phyloP scores from a whole-genome alignment of 2,329 filamentous ascomycete species.

The Macrophomina phaseolina region DNA sequence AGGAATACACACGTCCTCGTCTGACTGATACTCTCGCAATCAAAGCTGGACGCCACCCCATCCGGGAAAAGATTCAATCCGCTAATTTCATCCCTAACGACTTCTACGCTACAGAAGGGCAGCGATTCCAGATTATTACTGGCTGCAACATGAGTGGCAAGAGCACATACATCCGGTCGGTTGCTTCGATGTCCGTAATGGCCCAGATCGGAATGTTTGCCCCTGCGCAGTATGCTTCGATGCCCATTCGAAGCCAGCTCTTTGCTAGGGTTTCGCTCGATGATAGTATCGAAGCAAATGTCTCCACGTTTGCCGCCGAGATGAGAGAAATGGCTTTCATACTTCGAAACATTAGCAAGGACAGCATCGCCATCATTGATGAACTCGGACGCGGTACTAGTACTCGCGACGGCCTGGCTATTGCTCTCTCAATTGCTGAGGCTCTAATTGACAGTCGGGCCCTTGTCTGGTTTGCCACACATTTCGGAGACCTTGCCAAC shows the following conservation, averaged over 20 bases:
- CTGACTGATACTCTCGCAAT: constrained; percentile 73
- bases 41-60: constrained; percentile 76
- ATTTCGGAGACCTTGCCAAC: constrained; percentile 82
- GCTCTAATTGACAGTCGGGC: constrained; percentile 78
- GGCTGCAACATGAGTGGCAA: constrained; percentile 98
- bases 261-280: constrained; percentile 89
- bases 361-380: constrained; percentile 84
- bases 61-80: constrained; percentile 73
- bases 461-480: constrained; percentile 90
- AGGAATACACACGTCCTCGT: constrained; percentile 72
- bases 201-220: constrained; percentile 92
- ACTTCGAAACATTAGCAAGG: constrained; percentile 76
- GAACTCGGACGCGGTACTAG: constrained; percentile 92
- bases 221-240: constrained; percentile 80
- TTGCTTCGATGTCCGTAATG: constrained; percentile 88
- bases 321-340: constrained; percentile 98
- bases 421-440: constrained; percentile 89
- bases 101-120: constrained; percentile 79
- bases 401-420: constrained; percentile 83
- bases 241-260: constrained; percentile 80
- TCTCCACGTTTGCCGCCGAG: constrained; percentile 91
- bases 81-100: constrained; percentile 85
- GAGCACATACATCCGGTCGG: constrained; percentile 87
- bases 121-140: constrained; percentile 89
- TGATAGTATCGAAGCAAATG: constrained; percentile 85